Base-by-base conservation (phyloP, 2,329 filamentous ascomycete genomes). In the Aureobasidium subglaciale region DNA sequence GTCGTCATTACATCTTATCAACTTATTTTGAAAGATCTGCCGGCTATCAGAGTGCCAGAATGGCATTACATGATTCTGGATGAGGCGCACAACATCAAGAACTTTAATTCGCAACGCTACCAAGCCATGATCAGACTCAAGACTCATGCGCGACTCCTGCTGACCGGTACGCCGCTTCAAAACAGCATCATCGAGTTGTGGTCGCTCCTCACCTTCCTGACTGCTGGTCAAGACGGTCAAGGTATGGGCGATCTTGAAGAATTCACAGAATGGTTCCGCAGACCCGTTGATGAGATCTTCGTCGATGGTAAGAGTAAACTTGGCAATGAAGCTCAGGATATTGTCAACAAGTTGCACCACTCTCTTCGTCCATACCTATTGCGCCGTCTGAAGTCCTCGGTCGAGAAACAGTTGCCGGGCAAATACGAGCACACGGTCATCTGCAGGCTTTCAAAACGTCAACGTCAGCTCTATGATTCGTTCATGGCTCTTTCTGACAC, bases 1-100 rank as follows among this genome's bases (percentile, higher is more conserved):
- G 93, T 99, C 4, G 88, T 92, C 71, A 95, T 99, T 66, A 99
- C 95, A 0, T 96, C 92, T 0, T 99, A 99, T 68, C 92, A 99
- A 65, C 84, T 99, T 45, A 91, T 97, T 6, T 79, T 97, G 15
- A 90, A 96, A 67, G 95, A 99, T 67, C 87, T 93, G 61, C 87
- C 92, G 63, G 90, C 95, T 1, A 95, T 99, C 74, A 93, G 95
- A 68, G 84, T 91, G 59, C 84, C 92, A 30, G 82, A 84, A 53
- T 99, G 95, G 95, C 91, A 97, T 67, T 99, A 97, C 71, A 90
- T 99, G 82, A 91, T 99, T 60, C 81, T 99, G 1, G 93, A 99
- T 63, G 93, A 99, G 73, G 93, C 95, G 0, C 93, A 99, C 75
- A 97, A 99, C 72, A 99, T 99, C 78, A 97, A 99, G 68, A 99